Base-by-base conservation (phyloP, 768 basidiomycete species). In the Kwoniella europaea region DNA sequence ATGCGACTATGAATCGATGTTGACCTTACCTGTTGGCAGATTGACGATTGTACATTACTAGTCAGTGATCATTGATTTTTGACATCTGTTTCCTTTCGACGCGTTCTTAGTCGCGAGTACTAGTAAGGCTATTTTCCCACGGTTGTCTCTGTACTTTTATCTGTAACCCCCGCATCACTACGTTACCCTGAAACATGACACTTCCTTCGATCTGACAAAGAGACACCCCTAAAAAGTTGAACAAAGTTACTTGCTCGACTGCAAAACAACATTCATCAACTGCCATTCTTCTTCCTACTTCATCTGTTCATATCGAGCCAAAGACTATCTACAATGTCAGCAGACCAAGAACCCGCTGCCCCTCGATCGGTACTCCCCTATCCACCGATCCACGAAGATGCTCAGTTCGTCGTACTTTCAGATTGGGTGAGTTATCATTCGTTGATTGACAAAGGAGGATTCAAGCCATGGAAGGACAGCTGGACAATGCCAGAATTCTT, bases 361-460 rank as follows among this genome's bases (percentile, higher is more conserved):
- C 63, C 69, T 15, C 15, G 41, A 35, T 71, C 69, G 15, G 82
- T 81, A 18, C 86, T 93, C 0, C 91, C 91, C 4, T 92, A 93
- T 84, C 92, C 92, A 27, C 90, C 91, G 1, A 84, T 95, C 43
- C 89, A 93, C 84, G 85, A 84, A 63, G 89, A 91, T 85, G 92
- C 93, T 84, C 88, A 88, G 79, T 94, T 94, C 71, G 89, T 96
- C 20, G 91, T 91, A 12, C 85, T 96, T 56, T 92, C 92, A 64
- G 94, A 98, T 82, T 98, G 94, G 93, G 81, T 94, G 80, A 66
- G 90, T 86, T 1, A 20, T 43, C 46, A 35, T 56, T 69, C 18
- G 7, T 18, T 53, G 15, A 62, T 46, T 62, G 10, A 35, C 13
- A 29, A 22, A 46, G 63, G 58, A 18, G 18, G 41, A 24, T 29